These are phyloP conservation scores for Aristolochia californica DNA, from an alignment of 164 flowering plant genomes.

Conservation along the genomic window DNA sequence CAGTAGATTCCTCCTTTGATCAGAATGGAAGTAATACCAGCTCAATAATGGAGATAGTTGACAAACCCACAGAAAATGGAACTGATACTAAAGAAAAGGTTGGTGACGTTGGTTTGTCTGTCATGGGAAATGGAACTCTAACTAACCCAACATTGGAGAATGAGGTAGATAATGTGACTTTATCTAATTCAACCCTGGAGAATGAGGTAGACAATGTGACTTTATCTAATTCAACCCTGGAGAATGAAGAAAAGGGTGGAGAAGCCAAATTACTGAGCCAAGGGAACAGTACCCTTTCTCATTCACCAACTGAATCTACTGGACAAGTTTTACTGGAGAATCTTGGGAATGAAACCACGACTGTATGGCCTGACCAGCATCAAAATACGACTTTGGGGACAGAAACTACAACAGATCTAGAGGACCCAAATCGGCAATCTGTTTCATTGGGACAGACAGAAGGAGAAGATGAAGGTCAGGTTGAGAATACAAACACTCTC, in stretches of 20 bases:
- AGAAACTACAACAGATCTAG: background rate
- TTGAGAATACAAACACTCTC: too few species aligned
- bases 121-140: constrained; percentile 11
- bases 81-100: constrained; percentile 17
- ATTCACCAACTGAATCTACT: too few species aligned
- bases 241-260: constrained; percentile 3
- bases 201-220: too few species aligned
- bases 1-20: constrained; percentile 1
- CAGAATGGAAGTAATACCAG: constrained; percentile 14
- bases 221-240: constrained; percentile 4
- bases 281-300: background rate
- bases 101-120: constrained; percentile 8
- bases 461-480: background rate
- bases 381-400: constrained; percentile 3
- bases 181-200: too few species aligned
- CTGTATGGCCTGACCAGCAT: constrained; percentile 9
- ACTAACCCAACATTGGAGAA: constrained; percentile 8
- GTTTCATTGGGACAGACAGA: constrained; percentile 12
- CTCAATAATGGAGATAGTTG: background rate
- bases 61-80: constrained; percentile 1
- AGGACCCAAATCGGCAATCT: background rate
- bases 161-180: background rate
- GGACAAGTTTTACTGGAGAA: too few species aligned
- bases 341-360: constrained; percentile 8
- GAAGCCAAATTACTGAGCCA: background rate